Evolutionary conservation across 441 rosid genomes (phyloP), one percentile per base, ranked within the genome.

Genomic region (Brassica balearica): DNA sequence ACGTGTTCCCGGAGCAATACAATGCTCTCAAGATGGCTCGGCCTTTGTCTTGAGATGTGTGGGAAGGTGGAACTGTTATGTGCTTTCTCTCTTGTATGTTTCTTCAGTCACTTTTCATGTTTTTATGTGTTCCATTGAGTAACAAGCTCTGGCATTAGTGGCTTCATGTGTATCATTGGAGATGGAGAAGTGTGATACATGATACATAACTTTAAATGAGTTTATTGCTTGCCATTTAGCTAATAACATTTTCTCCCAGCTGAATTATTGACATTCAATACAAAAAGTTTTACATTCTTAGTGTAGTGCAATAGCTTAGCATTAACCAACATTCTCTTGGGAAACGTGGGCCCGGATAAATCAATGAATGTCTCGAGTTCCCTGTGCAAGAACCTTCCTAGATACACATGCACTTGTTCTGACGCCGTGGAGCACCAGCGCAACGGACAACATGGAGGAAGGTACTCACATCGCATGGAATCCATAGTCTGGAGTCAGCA

Each of bases 401-500:
- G 70, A 86, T 81, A 77, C 84, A 87, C 0, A 77, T 77, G 27
- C 74, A 82, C 70, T 77, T 69, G 64, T 61, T 85, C 72, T 77
- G 81, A 66, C 83, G 68, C 60, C 75, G 86, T 0, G 86, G 86
- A 14, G 90, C 85, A 74, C 82, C 60, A 23, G 92, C 88, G 29
- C 94, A 87, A 7, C 92, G 89, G 20, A 93, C 81, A 8, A 93
- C 90, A 32, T 91, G 87, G 10, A 90, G 88, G 69, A 93, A 95
- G 12, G 87, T 85, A 82, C 65, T 83, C 83, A 87, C 98, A 34
- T 93, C 87, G 48, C 98, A 95, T 41, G 97, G 98, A 68, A 92
- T 91, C 87, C 97, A 85, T 65, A 92, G 94, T 82, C 85, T 95
- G 72, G 95, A 83, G 80, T 84, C 82, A 5, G 86, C 71, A 76